phyloP scores from a whole-genome alignment of 1,139 yeast species.

The Sugiyamaella xylanicola region DNA sequence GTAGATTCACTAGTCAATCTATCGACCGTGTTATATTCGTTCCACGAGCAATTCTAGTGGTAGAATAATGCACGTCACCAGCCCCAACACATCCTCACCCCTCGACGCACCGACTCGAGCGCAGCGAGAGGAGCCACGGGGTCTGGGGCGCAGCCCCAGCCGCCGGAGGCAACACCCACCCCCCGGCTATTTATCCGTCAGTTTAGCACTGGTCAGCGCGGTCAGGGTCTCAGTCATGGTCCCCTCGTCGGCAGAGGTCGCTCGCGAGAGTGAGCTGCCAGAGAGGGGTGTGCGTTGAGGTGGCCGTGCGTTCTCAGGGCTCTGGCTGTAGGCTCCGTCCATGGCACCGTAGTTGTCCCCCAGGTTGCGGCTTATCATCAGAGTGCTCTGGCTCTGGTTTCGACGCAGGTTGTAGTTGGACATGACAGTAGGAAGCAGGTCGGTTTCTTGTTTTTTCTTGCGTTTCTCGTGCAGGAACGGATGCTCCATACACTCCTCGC shows the following conservation, averaged over 20 bases:
- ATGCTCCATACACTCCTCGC: slow-evolving; percentile 52
- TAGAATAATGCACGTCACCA: too few relatives aligned
- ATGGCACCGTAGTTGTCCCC: slow-evolving; percentile 33
- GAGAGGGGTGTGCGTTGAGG: slow-evolving; percentile 23
- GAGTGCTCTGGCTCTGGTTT: slow-evolving; percentile 26
- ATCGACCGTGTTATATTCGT: too few relatives aligned
- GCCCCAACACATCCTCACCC: too few relatives aligned
- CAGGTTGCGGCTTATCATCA: slow-evolving; percentile 19
- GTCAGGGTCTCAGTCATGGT: slow-evolving; percentile 8
- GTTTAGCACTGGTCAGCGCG: slow-evolving; percentile 6
- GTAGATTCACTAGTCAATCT: too few relatives aligned
- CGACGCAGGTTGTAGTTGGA: slow-evolving; percentile 37
- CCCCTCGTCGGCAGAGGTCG: slow-evolving; percentile 21
- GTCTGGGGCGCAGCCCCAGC: too few relatives aligned
- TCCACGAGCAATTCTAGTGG: too few relatives aligned
- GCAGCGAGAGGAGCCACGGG: too few relatives aligned
- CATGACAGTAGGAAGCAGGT: slow-evolving; percentile 43
- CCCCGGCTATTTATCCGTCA: slow-evolving; percentile 5
- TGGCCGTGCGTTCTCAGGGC: slow-evolving; percentile 36
- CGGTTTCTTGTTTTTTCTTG: slow-evolving; percentile 32
- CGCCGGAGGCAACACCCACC: too few relatives aligned
- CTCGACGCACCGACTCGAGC: too few relatives aligned
- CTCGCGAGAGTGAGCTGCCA: slow-evolving; percentile 22
- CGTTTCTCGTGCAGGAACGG: slow-evolving; percentile 46
- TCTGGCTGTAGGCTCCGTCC: slow-evolving; percentile 43